Evolutionary conservation across 2,329 filamentous ascomycete genomes (phyloP), one percentile per base, ranked within the genome.

Genomic region (Byssothecium circinans): DNA sequence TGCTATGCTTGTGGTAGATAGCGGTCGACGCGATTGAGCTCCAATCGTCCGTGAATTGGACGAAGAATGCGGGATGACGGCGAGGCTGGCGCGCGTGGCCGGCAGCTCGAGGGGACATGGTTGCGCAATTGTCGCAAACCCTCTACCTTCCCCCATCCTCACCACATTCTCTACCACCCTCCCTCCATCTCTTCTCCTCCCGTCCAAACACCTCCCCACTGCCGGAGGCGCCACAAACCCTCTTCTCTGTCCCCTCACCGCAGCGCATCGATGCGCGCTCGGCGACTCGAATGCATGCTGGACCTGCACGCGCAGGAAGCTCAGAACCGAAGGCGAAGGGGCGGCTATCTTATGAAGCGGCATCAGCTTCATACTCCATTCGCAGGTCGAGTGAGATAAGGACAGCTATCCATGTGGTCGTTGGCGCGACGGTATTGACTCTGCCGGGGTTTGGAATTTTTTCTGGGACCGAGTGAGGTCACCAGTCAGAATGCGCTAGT

Each of bases 271-370:
- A 49, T n/a, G n/a, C n/a, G 54, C 50, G 17, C 57, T 50, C 18
- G 61, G 55, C 48, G 52, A 49, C 15, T 65, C 60, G 48, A 69
- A 67, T 10, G 62, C 59, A 62, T 59, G 49, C 29, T 54, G 50
- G 35, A 66, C 61, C 51, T 71, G 69, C 20, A 61, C 56, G 48
- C 67, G 54, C 36, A 73, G 59, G 54, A 72, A 72, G 59, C 57
- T 67, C 54, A 72, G 50, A 17, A 72, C 68, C 39, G 61, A 60
- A 8, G 68, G 61, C 53, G 69, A 72, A 35, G 70, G 70, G 43
- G 61, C 61, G 39, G 60, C 54, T 43, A 64, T 51, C 52, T 53
- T 59, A 51, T 54, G 62, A 53, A 70, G 62, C 55, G 61, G 57
- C 43, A 57, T 58, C 47, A 61, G 57, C 61, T 64, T 67, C 69